Percentiles rank a stretch among this genome's conserved stretches.
Evolutionary conservation across 352 stramenopile genomes (phyloP).

Genomic region (Elongisporangium prolatum): DNA sequence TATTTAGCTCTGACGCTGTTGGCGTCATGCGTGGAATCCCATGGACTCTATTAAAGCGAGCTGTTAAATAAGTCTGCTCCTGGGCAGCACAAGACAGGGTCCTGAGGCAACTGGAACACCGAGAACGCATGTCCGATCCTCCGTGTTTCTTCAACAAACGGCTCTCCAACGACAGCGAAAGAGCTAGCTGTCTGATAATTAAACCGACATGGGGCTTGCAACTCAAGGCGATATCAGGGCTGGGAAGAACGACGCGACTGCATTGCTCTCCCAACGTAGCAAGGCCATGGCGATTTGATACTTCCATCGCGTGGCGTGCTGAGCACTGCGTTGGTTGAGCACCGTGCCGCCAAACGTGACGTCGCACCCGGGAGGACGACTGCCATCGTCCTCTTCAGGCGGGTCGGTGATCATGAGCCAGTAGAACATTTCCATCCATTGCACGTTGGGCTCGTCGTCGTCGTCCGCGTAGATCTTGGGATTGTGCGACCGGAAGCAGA

Average conservation of each 20-base stretch:
- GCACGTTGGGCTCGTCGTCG: slow-evolving; percentile 55
- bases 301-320: slow-evolving; percentile 70
- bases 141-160: neutral
- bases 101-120: neutral
- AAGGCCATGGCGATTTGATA: slow-evolving; percentile 80
- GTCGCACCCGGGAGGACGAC: slow-evolving; percentile 30
- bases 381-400: slow-evolving; percentile 11
- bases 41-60: neutral
- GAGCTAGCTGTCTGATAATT: neutral
- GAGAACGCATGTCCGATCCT: neutral
- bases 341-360: slow-evolving; percentile 71
- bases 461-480: slow-evolving; percentile 43
- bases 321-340: slow-evolving; percentile 48
- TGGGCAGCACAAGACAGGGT: neutral
- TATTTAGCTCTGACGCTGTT: neutral
- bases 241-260: slow-evolving; percentile 57
- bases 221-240: neutral
- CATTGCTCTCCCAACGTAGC: slow-evolving; percentile 76
- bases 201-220: neutral
- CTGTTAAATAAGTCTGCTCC: neutral
- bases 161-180: neutral
- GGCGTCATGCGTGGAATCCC: neutral
- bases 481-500: slow-evolving; percentile 72
- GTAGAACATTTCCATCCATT: slow-evolving; percentile 82
- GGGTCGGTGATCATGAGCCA: slow-evolving; percentile 68